Conservation (phyloP, 768 basidiomycete genomes). For the Suillus subluteus region DNA sequence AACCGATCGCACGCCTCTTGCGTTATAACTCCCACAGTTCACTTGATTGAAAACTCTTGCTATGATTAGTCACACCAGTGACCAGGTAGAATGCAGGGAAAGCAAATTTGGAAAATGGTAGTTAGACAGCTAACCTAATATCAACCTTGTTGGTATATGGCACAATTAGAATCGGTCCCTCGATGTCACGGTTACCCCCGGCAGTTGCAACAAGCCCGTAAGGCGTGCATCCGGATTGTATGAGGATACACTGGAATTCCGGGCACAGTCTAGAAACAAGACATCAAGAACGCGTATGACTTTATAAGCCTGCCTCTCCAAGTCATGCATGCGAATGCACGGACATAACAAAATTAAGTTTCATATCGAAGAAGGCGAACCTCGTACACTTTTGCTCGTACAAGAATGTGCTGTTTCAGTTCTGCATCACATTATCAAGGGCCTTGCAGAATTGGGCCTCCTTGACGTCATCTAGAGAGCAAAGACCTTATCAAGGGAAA, state of each 20-base stretch:
- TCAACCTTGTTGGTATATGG: not conserved
- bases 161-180: not conserved
- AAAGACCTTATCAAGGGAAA: constrained; percentile 1
- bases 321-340: constrained; percentile 28
- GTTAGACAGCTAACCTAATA: not conserved
- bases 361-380: not conserved
- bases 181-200: not conserved
- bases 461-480: not conserved
- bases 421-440: not conserved
- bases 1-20: too few species aligned
- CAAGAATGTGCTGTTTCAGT: not conserved
- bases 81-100: not conserved
- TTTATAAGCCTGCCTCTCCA: not conserved
- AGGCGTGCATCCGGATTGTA: not conserved
- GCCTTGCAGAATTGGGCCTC: not conserved
- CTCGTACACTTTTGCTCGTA: not conserved
- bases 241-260: not conserved
- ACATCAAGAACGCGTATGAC: constrained; percentile 41
- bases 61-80: not conserved
- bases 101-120: not conserved
- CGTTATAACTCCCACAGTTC: not conserved
- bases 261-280: not conserved
- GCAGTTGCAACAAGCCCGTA: not conserved
- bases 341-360: not conserved
- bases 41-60: not conserved